Evolutionary conservation across 306 rosid genomes (phyloP), one percentile per base, ranked within the genome.

Genomic region (Cucumis melo): DNA sequence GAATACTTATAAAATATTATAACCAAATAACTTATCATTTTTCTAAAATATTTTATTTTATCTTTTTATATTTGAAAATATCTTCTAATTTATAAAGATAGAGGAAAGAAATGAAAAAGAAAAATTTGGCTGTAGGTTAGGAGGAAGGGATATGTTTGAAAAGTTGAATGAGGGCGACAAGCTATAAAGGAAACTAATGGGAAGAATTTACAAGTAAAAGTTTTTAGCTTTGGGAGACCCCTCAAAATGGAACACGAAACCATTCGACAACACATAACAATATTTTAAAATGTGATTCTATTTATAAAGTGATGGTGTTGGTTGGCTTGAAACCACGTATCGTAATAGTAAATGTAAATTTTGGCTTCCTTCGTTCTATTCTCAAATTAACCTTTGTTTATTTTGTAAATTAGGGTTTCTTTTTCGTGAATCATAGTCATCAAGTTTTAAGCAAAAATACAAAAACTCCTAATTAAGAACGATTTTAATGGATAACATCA

Each of bases 231-330:
- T 53, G 56, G 75, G 75, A 44, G 75, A 68, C 75, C 75, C 56
- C 75, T 68, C 75, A 44, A 42, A 46, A 23, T 68, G 11, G 75
- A 68, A 68, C 75, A 20, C 75, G 38, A 68, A 68, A 23, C 75
- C 56, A 44, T 13, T 44, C 20, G 57, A 44, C 75, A 44, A 68
- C 75, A 44, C 75, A 44, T 21, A 13, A 21, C 44, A 46, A 32
- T 4, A 32, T 32, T 39, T 12, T 1, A 42, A 21, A 66, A 41
- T 66, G 32, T 63, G 8, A 63, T 63, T 63, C 11, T 42, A 7
- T 63, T 32, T 34, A 63, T 17, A 17, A 34, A n/a, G 53, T 66
- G n/a, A n/a, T n/a, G 73, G 10, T 39, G 10, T 65, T 65, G 51
- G 17, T 38, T 39, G 72, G 51, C 51, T 38, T n/a, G 51, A 66